Evolutionary conservation across 2,329 filamentous ascomycete species (phyloP), one percentile per base, ranked within the genome.

Genomic region (Ascochyta rabiei): DNA sequence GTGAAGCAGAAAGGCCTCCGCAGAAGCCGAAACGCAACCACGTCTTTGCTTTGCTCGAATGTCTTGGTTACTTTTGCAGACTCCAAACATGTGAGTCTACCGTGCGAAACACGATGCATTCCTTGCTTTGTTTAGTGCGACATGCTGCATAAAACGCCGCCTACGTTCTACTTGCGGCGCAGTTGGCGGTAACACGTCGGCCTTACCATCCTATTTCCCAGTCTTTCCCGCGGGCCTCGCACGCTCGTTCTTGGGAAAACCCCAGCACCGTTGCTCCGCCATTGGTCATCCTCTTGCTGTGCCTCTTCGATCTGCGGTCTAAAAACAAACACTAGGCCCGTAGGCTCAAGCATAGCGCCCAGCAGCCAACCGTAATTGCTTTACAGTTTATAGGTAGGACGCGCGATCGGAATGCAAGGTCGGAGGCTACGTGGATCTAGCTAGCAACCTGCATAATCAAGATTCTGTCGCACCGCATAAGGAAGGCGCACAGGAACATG

Each of bases 91-190:
- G 33, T 41, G 37, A 50, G 23, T 55, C n/a, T 21, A n/a, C 41
- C 47, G 42, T 37, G 52, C 46, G 52, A 55, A 55, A 55, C 52
- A 30, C 18, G 8, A 31, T 40, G 16, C 47, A 33, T 46, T 50
- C 52, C 52, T 55, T 55, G 46, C 45, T 24, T 50, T 30, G 9
- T 46, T 55, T 41, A 39, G 52, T 55, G 52, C 35, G 19, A 55
- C 47, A 23, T 55, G 40, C 41, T 55, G 52, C 47, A 50, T 50
- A 28, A 50, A 42, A 34, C 23, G 35, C n/a, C 30, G 37, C 24
- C 12, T 30, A 21, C 19, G 41, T 49, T 18, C 16, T 28, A 37
- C 40, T 40, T 35, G 34, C 41, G 42, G 35, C 52, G 37, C 52
- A 45, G 19, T 30, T 33, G 37, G 42, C 42, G 41, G 46, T 24